Conservation (phyloP, 306 rosid genomes). For the Luffa aegyptiaca region DNA sequence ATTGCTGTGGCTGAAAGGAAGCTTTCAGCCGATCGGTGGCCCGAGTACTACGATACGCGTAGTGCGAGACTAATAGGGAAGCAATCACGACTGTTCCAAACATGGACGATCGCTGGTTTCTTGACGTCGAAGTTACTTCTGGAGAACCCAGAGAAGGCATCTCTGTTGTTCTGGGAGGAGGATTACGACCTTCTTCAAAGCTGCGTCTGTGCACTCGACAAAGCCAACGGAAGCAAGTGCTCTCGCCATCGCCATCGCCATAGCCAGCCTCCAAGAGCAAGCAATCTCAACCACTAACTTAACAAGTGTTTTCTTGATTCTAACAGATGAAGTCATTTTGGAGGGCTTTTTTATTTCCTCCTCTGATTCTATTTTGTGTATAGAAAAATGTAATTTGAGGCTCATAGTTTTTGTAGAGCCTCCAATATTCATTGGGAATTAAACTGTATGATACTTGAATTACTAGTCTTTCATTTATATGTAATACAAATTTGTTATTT, state of each 20-base stretch:
- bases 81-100: conserved; percentile 57
- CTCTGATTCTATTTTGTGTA: not conserved
- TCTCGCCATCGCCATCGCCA: conserved; percentile 27
- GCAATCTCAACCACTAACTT: conserved; percentile 21
- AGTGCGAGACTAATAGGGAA: conserved; percentile 68
- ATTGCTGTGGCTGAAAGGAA: conserved; percentile 63
- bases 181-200: conserved; percentile 69
- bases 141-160: conserved; percentile 62
- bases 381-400: not conserved
- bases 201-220: conserved; percentile 61
- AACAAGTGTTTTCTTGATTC: not conserved
- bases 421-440: conserved; percentile 30
- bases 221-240: conserved; percentile 50
- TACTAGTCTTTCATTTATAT: not conserved
- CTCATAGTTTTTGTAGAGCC: conserved; percentile 28
- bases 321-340: not conserved
- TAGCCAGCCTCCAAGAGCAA: conserved; percentile 30
- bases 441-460: not conserved
- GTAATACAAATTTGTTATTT: not conserved
- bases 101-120: conserved; percentile 77
- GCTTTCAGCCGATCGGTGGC: conserved; percentile 58
- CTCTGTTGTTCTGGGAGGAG: conserved; percentile 80
- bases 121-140: conserved; percentile 67
- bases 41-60: conserved; percentile 69
- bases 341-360: not conserved